A percentile compares a stretch with the other conserved stretches of the same genome.
Evolutionary conservation across 768 basidiomycete genomes (phyloP).

Genomic region (Termitomyces sp.): DNA sequence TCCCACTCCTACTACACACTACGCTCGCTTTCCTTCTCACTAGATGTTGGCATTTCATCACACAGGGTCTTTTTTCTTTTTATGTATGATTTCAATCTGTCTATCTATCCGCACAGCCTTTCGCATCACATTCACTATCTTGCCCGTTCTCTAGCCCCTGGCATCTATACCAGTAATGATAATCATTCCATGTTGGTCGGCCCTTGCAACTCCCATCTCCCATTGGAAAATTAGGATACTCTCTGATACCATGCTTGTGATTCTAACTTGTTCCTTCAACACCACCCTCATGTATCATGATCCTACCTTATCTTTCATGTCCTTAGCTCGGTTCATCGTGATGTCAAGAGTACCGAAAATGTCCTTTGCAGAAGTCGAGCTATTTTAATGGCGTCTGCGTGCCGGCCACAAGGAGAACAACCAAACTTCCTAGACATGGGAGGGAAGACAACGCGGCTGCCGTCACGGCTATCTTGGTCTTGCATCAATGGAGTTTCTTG

Average conservation of each 20-base stretch:
- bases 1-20: not conserved
- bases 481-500: not conserved
- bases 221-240: not conserved
- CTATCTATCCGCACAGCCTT: constrained; percentile 3
- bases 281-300: not conserved
- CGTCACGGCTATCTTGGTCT: not conserved
- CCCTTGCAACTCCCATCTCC: not conserved
- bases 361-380: not conserved
- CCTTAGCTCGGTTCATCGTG: not conserved
- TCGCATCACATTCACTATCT: constrained; percentile 3
- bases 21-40: constrained; percentile 5
- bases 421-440: not conserved
- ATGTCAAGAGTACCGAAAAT: not conserved
- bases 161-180: constrained; percentile 11
- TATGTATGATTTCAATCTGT: constrained; percentile 10
- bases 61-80: not conserved
- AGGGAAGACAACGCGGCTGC: not conserved
- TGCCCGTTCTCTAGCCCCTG: not conserved
- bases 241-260: not conserved
- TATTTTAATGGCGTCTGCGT: not conserved
- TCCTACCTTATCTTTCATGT: not conserved
- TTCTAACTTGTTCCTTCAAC: not conserved
- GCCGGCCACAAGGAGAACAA: constrained; percentile 3
- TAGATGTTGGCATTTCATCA: constrained; percentile 8
- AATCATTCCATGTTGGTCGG: constrained; percentile 5